These are phyloP conservation scores for Eutrema japonicum DNA, from an alignment of 345 rosid species.

Conservation along the genomic window DNA sequence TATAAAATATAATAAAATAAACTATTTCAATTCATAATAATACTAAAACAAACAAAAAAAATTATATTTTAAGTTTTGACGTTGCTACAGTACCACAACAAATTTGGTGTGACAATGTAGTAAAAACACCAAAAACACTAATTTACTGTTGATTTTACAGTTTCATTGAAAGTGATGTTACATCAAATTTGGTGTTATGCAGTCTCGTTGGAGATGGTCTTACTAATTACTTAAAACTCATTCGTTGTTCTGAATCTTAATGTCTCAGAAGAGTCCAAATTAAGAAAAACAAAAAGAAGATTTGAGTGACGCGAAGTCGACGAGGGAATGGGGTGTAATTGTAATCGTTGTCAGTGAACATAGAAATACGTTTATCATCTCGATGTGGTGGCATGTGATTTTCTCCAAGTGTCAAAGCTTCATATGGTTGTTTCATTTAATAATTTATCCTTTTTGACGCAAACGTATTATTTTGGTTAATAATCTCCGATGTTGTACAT, in stretches of 20 bases:
- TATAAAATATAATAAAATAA: too few relatives aligned
- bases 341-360: conserved; percentile 23
- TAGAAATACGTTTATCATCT: conserved; percentile 25
- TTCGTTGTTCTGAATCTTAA: conserved; percentile 24
- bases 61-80: too few relatives aligned
- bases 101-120: too few relatives aligned
- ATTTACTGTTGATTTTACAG: too few relatives aligned
- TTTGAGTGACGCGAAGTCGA: conserved; percentile 35
- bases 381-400: conserved; percentile 23
- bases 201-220: too few relatives aligned
- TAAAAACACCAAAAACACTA: too few relatives aligned
- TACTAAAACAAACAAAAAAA: too few relatives aligned
- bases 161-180: too few relatives aligned
- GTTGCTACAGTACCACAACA: too few relatives aligned
- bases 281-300: background rate
- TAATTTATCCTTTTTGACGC: background rate
- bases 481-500: background rate
- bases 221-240: conserved; percentile 20
- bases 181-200: too few relatives aligned
- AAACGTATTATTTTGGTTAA: conserved; percentile 15
- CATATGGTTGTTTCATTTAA: conserved; percentile 14
- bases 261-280: conserved; percentile 36
- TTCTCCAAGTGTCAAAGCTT: conserved; percentile 26
- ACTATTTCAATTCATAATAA: too few relatives aligned
- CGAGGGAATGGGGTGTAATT: conserved; percentile 26